Conservation (phyloP, 495 filamentous ascomycete species). For the Penicillium tannophilum region DNA sequence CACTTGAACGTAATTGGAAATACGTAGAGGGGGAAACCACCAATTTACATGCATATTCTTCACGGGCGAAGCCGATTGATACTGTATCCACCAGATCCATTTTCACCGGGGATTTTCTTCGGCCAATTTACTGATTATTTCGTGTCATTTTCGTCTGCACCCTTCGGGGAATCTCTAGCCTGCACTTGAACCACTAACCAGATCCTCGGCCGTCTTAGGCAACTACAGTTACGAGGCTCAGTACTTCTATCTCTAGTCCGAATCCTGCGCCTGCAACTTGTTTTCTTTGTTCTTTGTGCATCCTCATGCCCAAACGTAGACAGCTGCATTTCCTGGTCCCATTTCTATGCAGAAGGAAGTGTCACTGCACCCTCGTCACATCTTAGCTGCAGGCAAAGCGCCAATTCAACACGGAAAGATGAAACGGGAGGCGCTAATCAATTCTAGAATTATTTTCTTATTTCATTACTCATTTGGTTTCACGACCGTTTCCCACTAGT, state of each 20-base stretch:
- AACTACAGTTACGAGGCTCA: neutral
- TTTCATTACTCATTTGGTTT: no score
- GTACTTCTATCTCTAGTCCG: neutral
- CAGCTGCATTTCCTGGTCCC: constrained; percentile 6
- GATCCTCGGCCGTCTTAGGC: no score
- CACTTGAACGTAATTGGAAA: neutral
- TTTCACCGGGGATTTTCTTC: neutral
- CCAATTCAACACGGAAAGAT: neutral
- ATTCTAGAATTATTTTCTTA: neutral
- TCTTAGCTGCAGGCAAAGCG: constrained; percentile 6
- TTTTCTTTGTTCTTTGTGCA: neutral
- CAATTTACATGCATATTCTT: neutral
- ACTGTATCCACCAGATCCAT: neutral
- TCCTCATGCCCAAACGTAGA: neutral
- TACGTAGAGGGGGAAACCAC: neutral
- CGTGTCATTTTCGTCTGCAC: no score
- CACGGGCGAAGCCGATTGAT: neutral
- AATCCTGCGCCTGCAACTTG: neutral
- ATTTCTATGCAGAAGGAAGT: constrained; percentile 12
- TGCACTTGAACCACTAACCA: no score
- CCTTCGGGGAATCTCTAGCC: neutral
- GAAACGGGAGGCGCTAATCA: neutral
- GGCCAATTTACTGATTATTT: neutral
- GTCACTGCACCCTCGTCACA: constrained; percentile 15
- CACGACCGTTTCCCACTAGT: neutral